Percentiles rank a stretch among this genome's conserved stretches.
Conservation (phyloP, 257 asterid genomes). For the Ehretia macrophylla region DNA sequence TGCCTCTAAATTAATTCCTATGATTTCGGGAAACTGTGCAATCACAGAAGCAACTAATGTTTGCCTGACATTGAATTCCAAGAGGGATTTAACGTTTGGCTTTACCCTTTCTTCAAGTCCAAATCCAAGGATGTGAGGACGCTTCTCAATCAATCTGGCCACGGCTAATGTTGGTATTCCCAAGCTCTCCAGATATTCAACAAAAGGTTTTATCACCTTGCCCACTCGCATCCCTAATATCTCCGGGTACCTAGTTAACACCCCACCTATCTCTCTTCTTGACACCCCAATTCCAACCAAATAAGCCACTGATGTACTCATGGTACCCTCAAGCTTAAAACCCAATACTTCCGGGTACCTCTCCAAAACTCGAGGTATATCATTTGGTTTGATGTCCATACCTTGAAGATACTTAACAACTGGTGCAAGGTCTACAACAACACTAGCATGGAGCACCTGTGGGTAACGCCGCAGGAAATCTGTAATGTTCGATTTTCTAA, state of each 20-base stretch:
- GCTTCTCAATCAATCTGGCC: constrained; percentile 79
- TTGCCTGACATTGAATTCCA: constrained; percentile 60
- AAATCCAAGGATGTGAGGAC: constrained; percentile 87
- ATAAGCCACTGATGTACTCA: constrained; percentile 80
- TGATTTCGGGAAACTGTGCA: constrained; percentile 78
- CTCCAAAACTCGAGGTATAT: constrained; percentile 84
- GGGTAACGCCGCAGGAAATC: constrained; percentile 83
- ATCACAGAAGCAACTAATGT: constrained; percentile 62
- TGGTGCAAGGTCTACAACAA: constrained; percentile 86
- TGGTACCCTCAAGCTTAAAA: constrained; percentile 93
- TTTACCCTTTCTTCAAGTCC: constrained; percentile 69
- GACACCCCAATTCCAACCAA: constrained; percentile 91
- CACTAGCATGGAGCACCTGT: constrained; percentile 97
- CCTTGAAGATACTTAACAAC: constrained; percentile 95
- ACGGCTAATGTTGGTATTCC: constrained; percentile 77
- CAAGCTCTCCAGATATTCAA: constrained; percentile 71
- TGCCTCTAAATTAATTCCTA: constrained; percentile 57
- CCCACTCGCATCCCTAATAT: constrained; percentile 96
- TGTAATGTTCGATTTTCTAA: constrained; percentile 68
- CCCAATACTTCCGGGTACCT: constrained; percentile 85
- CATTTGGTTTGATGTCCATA: constrained; percentile 84
- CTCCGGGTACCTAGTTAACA: constrained; percentile 71
- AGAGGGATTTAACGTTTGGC: constrained; percentile 56
- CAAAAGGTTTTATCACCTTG: constrained; percentile 88
- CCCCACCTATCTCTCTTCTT: constrained; percentile 87